Conservation (phyloP, 2,329 filamentous ascomycete genomes). For the Fusarium neocosmosporiellum region DNA sequence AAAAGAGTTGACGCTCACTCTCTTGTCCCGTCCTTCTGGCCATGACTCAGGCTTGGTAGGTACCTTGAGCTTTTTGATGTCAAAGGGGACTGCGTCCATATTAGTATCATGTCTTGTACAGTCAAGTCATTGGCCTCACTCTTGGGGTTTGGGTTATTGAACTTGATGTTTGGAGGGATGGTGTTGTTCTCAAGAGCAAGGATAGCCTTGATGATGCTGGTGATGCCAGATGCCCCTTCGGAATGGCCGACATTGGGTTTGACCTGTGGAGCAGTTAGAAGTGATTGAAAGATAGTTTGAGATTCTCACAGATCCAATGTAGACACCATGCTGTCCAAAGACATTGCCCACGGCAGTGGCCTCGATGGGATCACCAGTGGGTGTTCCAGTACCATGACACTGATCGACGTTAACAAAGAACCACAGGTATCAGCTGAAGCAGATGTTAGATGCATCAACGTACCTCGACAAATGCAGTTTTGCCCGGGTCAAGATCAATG, state of each 20-base stretch:
- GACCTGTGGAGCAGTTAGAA: neutral
- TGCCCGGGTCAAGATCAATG: neutral
- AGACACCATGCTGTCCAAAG: neutral
- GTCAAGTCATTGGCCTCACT: too few species aligned
- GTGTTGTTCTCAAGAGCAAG: slow-evolving; percentile 46
- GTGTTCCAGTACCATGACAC: neutral
- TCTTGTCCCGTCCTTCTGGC: slow-evolving; percentile 37
- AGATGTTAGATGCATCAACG: neutral
- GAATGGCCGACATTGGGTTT: neutral
- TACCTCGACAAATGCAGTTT: neutral
- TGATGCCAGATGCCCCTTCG: neutral
- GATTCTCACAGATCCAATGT: neutral
- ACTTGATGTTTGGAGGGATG: slow-evolving; percentile 50
- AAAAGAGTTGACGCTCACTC: slow-evolving; percentile 52
- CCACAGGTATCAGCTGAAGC: fast-evolving
- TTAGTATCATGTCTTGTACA: too few species aligned
- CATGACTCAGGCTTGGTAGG: slow-evolving; percentile 39
- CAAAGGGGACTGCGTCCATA: slow-evolving; percentile 35
- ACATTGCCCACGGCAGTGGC: neutral
- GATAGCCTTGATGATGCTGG: slow-evolving; percentile 16
- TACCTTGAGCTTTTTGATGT: slow-evolving; percentile 38
- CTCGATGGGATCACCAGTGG: neutral
- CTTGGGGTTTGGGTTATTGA: slow-evolving; percentile 41
- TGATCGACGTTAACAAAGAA: neutral
- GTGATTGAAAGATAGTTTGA: too few species aligned